Evolutionary conservation across 2,329 filamentous ascomycete species (phyloP), one percentile per base, ranked within the genome.

Genomic region (Elsinoe batatas): DNA sequence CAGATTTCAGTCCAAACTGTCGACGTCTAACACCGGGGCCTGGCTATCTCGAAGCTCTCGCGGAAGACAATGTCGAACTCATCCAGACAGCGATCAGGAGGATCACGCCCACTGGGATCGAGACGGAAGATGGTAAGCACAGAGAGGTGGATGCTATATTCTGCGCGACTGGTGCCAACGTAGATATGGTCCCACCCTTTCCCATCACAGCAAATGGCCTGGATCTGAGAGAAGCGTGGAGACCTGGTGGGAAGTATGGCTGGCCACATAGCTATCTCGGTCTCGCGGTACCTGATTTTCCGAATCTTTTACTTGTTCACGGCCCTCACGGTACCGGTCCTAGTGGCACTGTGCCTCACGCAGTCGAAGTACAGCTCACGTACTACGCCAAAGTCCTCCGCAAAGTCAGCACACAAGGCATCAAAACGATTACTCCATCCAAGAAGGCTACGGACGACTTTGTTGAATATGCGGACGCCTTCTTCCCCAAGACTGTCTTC

Each of bases 201-300:
- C 72, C 80, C 0, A 79, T 88, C 59, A 71, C 73, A 20, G 77
- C 79, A 1, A 68, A 75, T 47, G 80, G 77, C 2, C 66, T 74
- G 7, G 75, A 83, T 56, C 69, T 87, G 1, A 68, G 72, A 10
- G 67, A 73, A 7, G 72, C 78, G 1, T 88, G 84, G 84, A 73
- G 72, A 12, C 72, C 72, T 1, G 76, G 74, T 37, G 79, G 79
- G 0, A 68, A 72, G 17, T 76, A 76, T 58, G 83, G 82, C 0
- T 85, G 81, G 58, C 84, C 85, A 0, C 82, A 85, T 64, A 84
- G 79, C 0, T 88, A 88, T 61, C 70, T 87, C 5, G 84, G 83
- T 0, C 62, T 83, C 1, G 78, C 79, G 0, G 79, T 81, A 0
- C 83, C 84, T 0, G 79, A 77, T 0, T 87, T 87, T 58, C 84